Base-by-base conservation (phyloP, 306 rosid genomes). In the Trichosanthes truncata region DNA sequence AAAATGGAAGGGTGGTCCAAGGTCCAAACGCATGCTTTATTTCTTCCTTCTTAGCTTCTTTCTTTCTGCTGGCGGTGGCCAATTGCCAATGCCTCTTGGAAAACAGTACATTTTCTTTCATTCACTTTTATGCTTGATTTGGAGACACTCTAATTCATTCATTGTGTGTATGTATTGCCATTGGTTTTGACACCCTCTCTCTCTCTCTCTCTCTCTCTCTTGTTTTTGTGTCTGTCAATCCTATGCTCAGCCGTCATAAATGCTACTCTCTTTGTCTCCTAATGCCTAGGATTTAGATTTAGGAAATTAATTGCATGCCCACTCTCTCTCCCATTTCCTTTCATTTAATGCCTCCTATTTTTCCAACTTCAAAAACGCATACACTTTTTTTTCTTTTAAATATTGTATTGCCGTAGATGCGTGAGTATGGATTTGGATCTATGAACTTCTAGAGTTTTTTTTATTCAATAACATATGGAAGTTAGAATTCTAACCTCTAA, bases 1-100 rank as follows among this genome's bases (percentile, higher is more conserved):
- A n/a, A 41, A 66, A 67, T 66, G 74, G 74, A 35, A 36, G 74
- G 74, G 74, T 66, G 74, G 74, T 66, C 74, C 74, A 53, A 56
- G 18, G 4, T 1, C 53, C 48, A 62, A 17, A 10, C 41, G 69
- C 69, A 62, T 61, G 68, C 68, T 57, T 62, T n/a, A n/a, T 29
- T 5, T 29, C 1, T 29, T 1, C 1, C 2, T 29, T 29, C 33
- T 29, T 29, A 29, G 33, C 8, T 29, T 61, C 4, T 12, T 61
- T 60, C 2, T 61, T 29, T 14, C 7, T 60, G 17, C 36, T 31
- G 21, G 72, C 72, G 29, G 46, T 23, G 7, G 48, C 15, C 49
- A 9, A 3, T 33, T 17, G 17, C 74, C 65, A 59, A 59, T 59
- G 63, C 14, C 15, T 38, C 13, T 38, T 65, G 0, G 73, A 6